A percentile compares a stretch with the other conserved stretches of the same genome.
phyloP scores from a whole-genome alignment of 805 yeast species.

The Candida sphagnicola region DNA sequence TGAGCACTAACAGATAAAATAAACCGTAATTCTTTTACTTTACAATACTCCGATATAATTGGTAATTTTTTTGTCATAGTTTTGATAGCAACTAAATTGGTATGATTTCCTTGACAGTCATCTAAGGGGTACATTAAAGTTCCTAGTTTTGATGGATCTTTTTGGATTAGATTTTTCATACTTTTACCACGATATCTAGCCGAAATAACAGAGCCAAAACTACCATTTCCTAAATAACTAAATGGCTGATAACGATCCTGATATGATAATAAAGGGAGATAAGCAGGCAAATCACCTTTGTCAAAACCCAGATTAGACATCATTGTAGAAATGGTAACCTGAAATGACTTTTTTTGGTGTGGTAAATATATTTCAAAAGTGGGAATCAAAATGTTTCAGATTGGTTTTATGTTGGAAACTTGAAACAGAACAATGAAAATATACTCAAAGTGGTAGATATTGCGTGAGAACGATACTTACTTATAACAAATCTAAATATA shows the following conservation, averaged over 20 bases:
- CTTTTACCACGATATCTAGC: constrained; percentile 45
- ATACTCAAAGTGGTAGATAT: no score
- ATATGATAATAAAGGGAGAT: constrained; percentile 12
- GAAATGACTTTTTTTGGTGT: no score
- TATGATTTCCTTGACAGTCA: constrained; percentile 16
- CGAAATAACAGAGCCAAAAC: constrained; percentile 68
- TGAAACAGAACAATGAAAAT: no score
- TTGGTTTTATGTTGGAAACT: not conserved
- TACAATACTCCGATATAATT: constrained; percentile 23
- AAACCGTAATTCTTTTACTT: constrained; percentile 64
- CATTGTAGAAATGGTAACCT: not conserved
- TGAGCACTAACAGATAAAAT: constrained; percentile 68
- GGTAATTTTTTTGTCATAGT: constrained; percentile 60
- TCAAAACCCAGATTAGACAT: not conserved
- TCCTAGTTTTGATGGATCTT: constrained; percentile 17
- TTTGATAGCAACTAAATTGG: constrained; percentile 69
- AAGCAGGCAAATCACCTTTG: constrained; percentile 1
- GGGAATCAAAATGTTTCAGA: not conserved
- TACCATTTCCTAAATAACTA: constrained; percentile 63
- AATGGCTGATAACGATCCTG: constrained; percentile 41
- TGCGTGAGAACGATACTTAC: no score
- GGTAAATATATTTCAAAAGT: no score
- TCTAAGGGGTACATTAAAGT: constrained; percentile 50
- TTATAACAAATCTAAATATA: no score
- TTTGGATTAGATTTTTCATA: constrained; percentile 13